These are phyloP conservation scores for Clonostachys rosea DNA, from an alignment of 2,329 filamentous ascomycete species.

Conservation along the genomic window DNA sequence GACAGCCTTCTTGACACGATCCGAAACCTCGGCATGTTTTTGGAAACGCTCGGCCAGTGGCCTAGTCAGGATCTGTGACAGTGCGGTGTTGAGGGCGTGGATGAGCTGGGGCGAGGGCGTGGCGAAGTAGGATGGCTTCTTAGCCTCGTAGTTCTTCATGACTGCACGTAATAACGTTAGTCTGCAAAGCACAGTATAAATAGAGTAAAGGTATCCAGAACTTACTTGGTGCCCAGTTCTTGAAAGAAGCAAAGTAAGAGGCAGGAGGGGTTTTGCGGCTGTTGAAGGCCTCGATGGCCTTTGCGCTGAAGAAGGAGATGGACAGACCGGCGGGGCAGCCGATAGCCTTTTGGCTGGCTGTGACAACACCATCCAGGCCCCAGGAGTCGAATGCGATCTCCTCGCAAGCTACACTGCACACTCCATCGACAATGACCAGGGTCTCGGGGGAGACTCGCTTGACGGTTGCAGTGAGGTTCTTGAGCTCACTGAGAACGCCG, in stretches of 20 bases:
- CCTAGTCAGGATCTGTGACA: slow-evolving; percentile 78
- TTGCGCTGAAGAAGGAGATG: slow-evolving; percentile 89
- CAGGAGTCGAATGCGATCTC: slow-evolving; percentile 95
- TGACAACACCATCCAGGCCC: slow-evolving; percentile 89
- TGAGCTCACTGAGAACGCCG: slow-evolving; percentile 87
- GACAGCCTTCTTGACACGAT: slow-evolving; percentile 82
- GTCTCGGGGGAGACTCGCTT: slow-evolving; percentile 87
- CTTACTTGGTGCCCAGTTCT: slow-evolving; percentile 92
- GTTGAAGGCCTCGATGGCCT: slow-evolving; percentile 78
- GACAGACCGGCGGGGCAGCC: slow-evolving; percentile 91
- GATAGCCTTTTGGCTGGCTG: slow-evolving; percentile 94
- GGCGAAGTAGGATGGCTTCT: slow-evolving; percentile 97
- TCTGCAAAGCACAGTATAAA: neutral
- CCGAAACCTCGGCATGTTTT: slow-evolving; percentile 71
- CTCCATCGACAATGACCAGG: slow-evolving; percentile 87
- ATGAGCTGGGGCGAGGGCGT: slow-evolving; percentile 93
- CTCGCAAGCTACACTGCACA: slow-evolving; percentile 94
- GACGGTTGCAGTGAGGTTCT: slow-evolving; percentile 77
- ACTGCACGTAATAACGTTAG: slow-evolving; percentile 39
- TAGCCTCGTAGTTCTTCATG: slow-evolving; percentile 98
- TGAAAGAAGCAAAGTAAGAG: slow-evolving; percentile 93
- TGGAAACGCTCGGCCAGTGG: slow-evolving; percentile 81
- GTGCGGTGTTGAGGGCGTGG: slow-evolving; percentile 84
- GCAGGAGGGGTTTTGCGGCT: slow-evolving; percentile 74
- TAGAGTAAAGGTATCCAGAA: slow-evolving; percentile 5